Evolutionary conservation across 164 flowering plant genomes (phyloP).

Genomic region (Chimonanthus praecox): DNA sequence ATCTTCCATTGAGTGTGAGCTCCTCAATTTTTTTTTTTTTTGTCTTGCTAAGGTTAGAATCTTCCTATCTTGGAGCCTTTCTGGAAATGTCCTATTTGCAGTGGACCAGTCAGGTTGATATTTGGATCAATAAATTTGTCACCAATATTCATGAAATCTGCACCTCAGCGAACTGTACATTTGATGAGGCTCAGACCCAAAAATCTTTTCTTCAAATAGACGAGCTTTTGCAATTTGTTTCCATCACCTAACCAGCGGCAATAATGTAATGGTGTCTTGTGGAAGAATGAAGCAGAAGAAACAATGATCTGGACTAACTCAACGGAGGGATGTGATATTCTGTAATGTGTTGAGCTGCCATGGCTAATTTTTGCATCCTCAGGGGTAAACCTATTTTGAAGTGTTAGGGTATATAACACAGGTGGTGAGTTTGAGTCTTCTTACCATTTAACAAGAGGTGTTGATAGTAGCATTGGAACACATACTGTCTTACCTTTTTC

Average conservation of each 20-base stretch:
- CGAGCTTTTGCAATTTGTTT: neutral
- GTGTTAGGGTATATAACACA: neutral
- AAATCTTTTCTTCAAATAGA: neutral
- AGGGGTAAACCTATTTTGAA: neutral
- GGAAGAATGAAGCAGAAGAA: neutral
- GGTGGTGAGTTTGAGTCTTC: too few species aligned
- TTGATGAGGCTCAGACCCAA: neutral
- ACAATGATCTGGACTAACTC: neutral
- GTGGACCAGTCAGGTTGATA: neutral
- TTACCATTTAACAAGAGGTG: too few species aligned
- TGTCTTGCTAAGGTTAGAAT: neutral
- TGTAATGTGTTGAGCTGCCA: too few species aligned
- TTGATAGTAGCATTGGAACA: too few species aligned
- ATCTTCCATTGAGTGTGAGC: neutral
- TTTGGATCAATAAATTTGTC: neutral
- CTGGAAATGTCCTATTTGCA: too few species aligned
- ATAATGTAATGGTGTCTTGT: neutral
- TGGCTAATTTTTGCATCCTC: neutral
- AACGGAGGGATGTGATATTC: too few species aligned
- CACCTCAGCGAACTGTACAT: neutral
- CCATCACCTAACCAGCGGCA: neutral
- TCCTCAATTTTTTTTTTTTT: neutral
- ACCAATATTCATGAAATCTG: neutral
- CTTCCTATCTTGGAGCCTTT: neutral
- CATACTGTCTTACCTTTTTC: too few species aligned